Percentiles rank a stretch among this genome's conserved stretches.
These are phyloP conservation scores for Colletotrichum chlorophyti DNA, from an alignment of 2,329 filamentous ascomycete genomes.

Conservation along the genomic window DNA sequence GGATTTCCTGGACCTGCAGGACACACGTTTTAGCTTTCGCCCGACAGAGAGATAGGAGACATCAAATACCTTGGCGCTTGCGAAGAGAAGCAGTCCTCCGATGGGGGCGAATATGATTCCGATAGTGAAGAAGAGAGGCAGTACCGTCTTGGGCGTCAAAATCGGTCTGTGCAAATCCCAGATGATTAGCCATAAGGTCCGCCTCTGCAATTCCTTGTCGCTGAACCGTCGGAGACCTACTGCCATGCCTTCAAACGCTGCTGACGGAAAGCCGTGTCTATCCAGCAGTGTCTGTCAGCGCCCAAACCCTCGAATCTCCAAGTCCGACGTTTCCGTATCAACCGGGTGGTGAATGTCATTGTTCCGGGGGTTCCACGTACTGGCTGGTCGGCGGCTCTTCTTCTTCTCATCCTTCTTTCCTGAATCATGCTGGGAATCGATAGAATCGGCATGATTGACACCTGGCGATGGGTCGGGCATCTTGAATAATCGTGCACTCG, in stretches of 20 bases:
- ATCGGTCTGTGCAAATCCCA: constrained; percentile 91
- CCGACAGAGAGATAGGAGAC: not conserved
- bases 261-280: constrained; percentile 96
- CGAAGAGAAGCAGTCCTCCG: constrained; percentile 84
- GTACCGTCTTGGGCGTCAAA: constrained; percentile 90
- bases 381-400: constrained; percentile 91
- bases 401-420: constrained; percentile 72
- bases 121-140: constrained; percentile 89
- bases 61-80: constrained; percentile 73
- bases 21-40: not conserved
- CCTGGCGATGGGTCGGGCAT: constrained; percentile 57
- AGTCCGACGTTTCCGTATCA: constrained; percentile 15
- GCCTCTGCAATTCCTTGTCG: not conserved
- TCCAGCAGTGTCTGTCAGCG: constrained; percentile 14
- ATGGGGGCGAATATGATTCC: constrained; percentile 94
- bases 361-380: constrained; percentile 59
- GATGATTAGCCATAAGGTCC: constrained; percentile 22
- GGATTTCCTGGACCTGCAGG: constrained; percentile 82
- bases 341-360: not conserved
- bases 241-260: constrained; percentile 99
- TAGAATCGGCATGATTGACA: constrained; percentile 57
- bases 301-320: not conserved
- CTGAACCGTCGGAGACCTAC: constrained; percentile 60
- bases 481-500: constrained; percentile 31
- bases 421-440: constrained; percentile 60